phyloP scores from a whole-genome alignment of 2,329 filamentous ascomycete species.

The Trichoderma oligosporum region DNA sequence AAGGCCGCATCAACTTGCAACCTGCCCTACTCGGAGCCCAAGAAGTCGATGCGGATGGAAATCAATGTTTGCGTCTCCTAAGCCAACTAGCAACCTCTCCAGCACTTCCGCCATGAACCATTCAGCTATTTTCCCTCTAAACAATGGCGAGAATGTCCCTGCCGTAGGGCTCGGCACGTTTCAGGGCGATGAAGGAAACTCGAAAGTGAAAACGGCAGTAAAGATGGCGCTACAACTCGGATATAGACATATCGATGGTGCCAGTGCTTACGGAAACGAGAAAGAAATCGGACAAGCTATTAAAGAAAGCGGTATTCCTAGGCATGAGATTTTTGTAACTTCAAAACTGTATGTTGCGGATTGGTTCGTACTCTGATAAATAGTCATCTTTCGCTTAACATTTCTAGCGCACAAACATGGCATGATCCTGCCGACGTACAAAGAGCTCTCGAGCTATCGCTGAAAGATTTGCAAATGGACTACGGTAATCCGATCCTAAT shows the following conservation, averaged over 20 bases:
- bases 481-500: not conserved
- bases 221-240: not conserved
- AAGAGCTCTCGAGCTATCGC: not conserved
- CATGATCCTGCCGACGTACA: slow-evolving; percentile 8
- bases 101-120: not conserved
- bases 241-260: slow-evolving; percentile 8
- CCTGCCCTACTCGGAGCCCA: not conserved
- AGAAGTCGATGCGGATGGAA: not conserved
- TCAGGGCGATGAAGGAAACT: slow-evolving; percentile 1
- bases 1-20: not conserved
- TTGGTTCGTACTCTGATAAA: not conserved
- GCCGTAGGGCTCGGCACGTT: not conserved
- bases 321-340: slow-evolving; percentile 4
- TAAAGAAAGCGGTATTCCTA: not conserved
- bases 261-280: slow-evolving; percentile 9
- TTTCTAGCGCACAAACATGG: slow-evolving; percentile 9
- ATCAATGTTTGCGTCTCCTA: not conserved
- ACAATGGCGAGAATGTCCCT: not conserved
- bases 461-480: slow-evolving; percentile 4
- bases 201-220: not conserved
- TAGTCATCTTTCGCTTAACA: not conserved
- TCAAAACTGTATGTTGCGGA: not conserved
- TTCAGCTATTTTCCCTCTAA: not conserved
- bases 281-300: slow-evolving; percentile 1
- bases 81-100: not conserved